Evolutionary conservation across 2,329 filamentous ascomycete genomes (phyloP).

Genomic region (Fusarium sp.): DNA sequence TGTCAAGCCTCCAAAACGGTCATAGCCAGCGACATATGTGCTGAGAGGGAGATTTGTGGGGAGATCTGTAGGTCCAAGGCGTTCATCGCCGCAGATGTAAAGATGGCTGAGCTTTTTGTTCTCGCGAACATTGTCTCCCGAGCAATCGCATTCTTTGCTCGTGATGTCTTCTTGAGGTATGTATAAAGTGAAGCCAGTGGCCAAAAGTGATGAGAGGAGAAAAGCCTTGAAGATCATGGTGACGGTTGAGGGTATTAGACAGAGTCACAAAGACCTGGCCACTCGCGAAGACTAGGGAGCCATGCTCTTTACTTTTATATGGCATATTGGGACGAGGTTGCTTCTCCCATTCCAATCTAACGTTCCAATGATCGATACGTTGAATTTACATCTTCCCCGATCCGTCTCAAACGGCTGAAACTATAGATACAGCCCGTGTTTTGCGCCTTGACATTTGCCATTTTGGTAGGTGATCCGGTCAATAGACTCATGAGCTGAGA

Average conservation of each 20-base stretch:
- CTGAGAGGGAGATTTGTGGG: slow-evolving; percentile 18
- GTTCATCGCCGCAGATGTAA: slow-evolving; percentile 21
- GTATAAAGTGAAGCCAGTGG: not conserved
- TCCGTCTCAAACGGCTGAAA: not conserved
- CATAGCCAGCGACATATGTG: slow-evolving; percentile 14
- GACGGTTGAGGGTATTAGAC: too few relatives aligned
- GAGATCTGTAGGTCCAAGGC: slow-evolving; percentile 9
- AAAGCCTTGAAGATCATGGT: slow-evolving; percentile 9
- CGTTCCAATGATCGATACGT: not conserved
- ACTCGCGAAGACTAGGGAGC: too few relatives aligned
- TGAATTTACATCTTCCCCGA: not conserved
- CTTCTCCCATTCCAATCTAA: not conserved
- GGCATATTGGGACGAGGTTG: fast-evolving
- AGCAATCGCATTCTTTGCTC: slow-evolving; percentile 6
- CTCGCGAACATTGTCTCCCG: not conserved
- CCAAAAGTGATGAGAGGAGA: slow-evolving; percentile 3
- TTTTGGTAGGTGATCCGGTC: not conserved
- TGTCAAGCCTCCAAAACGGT: slow-evolving; percentile 21
- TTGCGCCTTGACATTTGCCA: not conserved
- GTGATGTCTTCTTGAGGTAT: not conserved
- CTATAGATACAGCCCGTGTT: not conserved
- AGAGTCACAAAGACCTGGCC: fast-evolving
- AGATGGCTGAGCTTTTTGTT: not conserved
- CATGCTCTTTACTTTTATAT: not conserved
- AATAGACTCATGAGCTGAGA: not conserved